These are phyloP conservation scores for Aureobasidium pullulans DNA, from an alignment of 2,329 filamentous ascomycete genomes.

Conservation along the genomic window DNA sequence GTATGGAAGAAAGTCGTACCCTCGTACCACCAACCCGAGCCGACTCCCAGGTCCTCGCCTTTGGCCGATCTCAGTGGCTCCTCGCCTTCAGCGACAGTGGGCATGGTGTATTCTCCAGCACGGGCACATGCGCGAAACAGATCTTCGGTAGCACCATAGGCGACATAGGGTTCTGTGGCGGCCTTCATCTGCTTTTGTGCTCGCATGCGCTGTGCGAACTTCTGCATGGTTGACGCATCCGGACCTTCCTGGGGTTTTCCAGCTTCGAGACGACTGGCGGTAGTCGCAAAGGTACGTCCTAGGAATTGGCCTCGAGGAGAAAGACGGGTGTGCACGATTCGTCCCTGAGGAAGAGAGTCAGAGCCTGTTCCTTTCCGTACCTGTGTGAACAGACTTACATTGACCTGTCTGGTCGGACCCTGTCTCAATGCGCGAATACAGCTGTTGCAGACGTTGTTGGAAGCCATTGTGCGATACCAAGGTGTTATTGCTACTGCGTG, in stretches of 20 bases:
- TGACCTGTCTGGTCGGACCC: conserved; percentile 12
- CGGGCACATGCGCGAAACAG: conserved; percentile 68
- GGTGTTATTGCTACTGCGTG: not conserved
- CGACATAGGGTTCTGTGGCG: conserved; percentile 62
- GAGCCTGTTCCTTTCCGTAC: conserved; percentile 11
- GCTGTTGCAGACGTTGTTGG: conserved; percentile 19
- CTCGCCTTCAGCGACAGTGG: conserved; percentile 52
- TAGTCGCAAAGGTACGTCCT: not conserved
- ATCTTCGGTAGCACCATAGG: conserved; percentile 69
- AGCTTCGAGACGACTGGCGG: not conserved
- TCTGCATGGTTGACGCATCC: conserved; percentile 15
- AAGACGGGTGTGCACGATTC: not conserved
- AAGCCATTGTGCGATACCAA: conserved; percentile 17
- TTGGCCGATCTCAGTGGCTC: conserved; percentile 63
- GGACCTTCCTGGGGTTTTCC: not conserved
- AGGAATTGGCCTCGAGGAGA: not conserved
- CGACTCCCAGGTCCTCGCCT: conserved; percentile 75
- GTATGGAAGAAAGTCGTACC: conserved; percentile 41
- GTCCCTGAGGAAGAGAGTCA: conserved; percentile 3
- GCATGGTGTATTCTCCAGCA: conserved; percentile 70
- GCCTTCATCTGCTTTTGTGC: conserved; percentile 22
- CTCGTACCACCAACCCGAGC: conserved; percentile 72
- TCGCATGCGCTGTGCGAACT: conserved; percentile 16
- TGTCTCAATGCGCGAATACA: conserved; percentile 21
- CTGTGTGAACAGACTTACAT: conserved; percentile 14